Evolutionary conservation across 495 filamentous ascomycete genomes (phyloP).

Genomic region (Pyrenula aspistea): DNA sequence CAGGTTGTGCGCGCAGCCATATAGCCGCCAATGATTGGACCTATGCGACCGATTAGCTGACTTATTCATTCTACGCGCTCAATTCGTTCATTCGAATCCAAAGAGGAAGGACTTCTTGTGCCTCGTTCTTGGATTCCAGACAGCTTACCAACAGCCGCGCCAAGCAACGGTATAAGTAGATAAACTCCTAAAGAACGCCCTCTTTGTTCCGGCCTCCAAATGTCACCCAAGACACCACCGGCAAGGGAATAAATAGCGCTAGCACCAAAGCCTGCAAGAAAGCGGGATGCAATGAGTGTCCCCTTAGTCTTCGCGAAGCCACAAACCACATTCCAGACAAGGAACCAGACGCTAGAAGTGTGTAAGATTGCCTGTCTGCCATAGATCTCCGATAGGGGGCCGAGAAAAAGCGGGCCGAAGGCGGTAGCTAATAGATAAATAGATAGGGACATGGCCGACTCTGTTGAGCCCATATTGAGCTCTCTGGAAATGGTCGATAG

Average conservation of each 20-base stretch:
- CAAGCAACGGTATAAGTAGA: constrained; percentile 37
- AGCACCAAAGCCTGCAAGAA: constrained; percentile 41
- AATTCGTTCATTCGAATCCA: too few relatives aligned
- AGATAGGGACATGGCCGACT: constrained; percentile 44
- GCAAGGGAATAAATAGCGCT: constrained; percentile 22
- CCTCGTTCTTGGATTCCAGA: too few relatives aligned
- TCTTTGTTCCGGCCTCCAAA: constrained; percentile 39
- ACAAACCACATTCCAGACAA: constrained; percentile 45
- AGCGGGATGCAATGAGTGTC: constrained; percentile 43
- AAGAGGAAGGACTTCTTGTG: too few relatives aligned
- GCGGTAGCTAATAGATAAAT: constrained; percentile 41
- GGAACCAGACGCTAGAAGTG: constrained; percentile 35
- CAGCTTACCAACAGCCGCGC: constrained; percentile 20
- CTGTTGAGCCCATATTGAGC: constrained; percentile 42
- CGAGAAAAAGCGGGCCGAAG: constrained; percentile 44
- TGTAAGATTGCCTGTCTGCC: constrained; percentile 46
- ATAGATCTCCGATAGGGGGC: constrained; percentile 53
- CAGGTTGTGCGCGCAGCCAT: constrained; percentile 44
- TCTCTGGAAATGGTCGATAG: constrained; percentile 41
- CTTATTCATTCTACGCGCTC: too few relatives aligned
- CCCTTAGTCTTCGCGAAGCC: constrained; percentile 41
- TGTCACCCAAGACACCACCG: constrained; percentile 35
- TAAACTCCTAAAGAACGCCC: constrained; percentile 44
- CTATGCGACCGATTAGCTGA: too few relatives aligned
- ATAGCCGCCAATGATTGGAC: constrained; percentile 37